Evolutionary conservation across 495 filamentous ascomycete species (phyloP).

Genomic region (Hypoxylon cercidicola): DNA sequence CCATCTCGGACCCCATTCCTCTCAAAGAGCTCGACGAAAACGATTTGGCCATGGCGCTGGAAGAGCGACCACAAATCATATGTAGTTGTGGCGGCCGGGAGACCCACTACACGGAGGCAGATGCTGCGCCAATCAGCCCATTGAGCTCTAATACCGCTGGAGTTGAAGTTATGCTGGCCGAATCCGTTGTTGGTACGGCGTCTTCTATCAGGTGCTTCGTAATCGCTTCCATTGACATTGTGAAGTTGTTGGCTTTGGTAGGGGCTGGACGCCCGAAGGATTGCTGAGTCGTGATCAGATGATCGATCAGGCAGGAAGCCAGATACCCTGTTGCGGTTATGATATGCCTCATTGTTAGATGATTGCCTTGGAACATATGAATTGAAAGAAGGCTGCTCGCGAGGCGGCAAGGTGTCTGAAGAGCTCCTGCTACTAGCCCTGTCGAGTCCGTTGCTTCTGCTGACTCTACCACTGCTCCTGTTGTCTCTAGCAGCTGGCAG

Average conservation of each 20-base stretch:
- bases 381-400: background rate
- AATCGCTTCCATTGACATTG: background rate
- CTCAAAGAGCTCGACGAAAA: conserved; percentile 49
- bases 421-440: background rate
- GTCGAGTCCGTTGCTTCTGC: too few species aligned
- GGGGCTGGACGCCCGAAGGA: background rate
- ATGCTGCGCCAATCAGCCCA: conserved; percentile 42
- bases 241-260: background rate
- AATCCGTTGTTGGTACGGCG: background rate
- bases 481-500: too few species aligned
- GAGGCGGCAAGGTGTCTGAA: background rate
- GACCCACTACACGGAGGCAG: conserved; percentile 36
- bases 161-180: background rate
- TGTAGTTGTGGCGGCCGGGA: conserved; percentile 41
- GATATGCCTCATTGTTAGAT: too few species aligned
- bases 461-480: too few species aligned
- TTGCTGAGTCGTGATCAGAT: too few species aligned
- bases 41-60: conserved; percentile 43
- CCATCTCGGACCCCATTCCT: conserved; percentile 6
- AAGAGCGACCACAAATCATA: conserved; percentile 44
- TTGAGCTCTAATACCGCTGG: conserved; percentile 28
- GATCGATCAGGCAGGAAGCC: too few species aligned
- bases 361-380: background rate
- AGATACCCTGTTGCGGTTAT: too few species aligned
- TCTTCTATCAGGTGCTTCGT: too few species aligned